Conservation (phyloP, 1,284 basidiomycete species). For the Lentinus polychrous region DNA sequence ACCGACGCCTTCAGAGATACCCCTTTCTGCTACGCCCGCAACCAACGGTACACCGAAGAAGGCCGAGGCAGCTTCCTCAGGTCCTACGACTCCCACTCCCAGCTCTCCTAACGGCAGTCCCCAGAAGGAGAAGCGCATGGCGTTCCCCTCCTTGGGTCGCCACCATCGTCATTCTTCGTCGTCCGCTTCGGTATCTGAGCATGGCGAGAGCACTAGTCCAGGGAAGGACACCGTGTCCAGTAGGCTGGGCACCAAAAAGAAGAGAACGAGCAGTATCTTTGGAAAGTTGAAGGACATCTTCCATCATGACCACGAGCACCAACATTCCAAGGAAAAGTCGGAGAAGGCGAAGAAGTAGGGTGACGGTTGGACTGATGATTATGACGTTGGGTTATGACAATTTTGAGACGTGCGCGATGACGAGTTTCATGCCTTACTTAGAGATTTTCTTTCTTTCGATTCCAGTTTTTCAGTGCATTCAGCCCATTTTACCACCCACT, state of each 20-base stretch:
- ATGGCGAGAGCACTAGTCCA: constrained; percentile 17
- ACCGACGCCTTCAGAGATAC: constrained; percentile 11
- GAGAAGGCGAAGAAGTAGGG: not conserved
- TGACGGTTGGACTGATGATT: too few relatives aligned
- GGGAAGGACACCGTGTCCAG: constrained; percentile 3
- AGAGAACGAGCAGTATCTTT: constrained; percentile 24
- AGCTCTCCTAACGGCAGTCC: constrained; percentile 13
- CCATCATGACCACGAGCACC: constrained; percentile 11
- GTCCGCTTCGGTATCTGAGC: constrained; percentile 17
- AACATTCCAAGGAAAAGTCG: constrained; percentile 9
- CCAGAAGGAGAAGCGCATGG: constrained; percentile 22
- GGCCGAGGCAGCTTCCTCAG: constrained; percentile 6
- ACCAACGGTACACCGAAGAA: constrained; percentile 14
- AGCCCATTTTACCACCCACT: too few relatives aligned
- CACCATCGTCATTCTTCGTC: constrained; percentile 18
- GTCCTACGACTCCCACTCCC: constrained; percentile 12
- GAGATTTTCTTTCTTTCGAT: too few relatives aligned
- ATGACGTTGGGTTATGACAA: too few relatives aligned
- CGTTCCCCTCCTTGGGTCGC: constrained; percentile 24
- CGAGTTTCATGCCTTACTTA: too few relatives aligned
- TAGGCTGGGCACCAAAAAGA: constrained; percentile 16
- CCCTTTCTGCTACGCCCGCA: constrained; percentile 9
- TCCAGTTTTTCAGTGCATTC: too few relatives aligned
- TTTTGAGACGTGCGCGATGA: too few relatives aligned
- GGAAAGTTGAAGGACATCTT: constrained; percentile 26